Evolutionary conservation across 305 asterid species (phyloP).

Genomic region (Plantago coronopus): DNA sequence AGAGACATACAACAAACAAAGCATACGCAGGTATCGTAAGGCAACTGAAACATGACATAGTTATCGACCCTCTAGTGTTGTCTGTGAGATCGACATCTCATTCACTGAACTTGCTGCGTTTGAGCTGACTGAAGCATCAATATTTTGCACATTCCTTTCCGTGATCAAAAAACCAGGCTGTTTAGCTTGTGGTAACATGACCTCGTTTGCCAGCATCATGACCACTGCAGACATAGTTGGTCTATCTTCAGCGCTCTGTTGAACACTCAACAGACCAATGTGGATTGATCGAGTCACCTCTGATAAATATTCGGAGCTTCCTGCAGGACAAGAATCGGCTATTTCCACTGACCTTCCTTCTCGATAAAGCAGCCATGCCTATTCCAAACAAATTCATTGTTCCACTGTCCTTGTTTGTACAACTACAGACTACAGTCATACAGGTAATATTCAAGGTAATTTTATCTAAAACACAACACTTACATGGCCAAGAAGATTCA

Average conservation of each 20-base stretch:
- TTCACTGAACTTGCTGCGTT: conserved; percentile 25
- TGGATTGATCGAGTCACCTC: conserved; percentile 30
- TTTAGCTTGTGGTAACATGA: conserved; percentile 1
- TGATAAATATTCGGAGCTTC: conserved; percentile 4
- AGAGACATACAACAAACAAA: no score
- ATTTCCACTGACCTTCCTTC: conserved; percentile 34
- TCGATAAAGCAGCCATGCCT: conserved; percentile 41
- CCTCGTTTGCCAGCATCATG: conserved; percentile 1
- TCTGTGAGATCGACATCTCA: conserved; percentile 28
- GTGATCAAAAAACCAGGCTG: conserved; percentile 11
- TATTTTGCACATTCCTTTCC: conserved; percentile 18
- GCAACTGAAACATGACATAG: not conserved
- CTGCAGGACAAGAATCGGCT: conserved; percentile 18
- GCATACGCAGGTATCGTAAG: not conserved
- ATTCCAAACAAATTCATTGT: not conserved
- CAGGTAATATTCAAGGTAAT: no score
- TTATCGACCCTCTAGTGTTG: conserved; percentile 26
- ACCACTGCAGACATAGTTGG: conserved; percentile 25
- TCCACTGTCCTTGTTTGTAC: not conserved
- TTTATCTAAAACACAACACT: not conserved
- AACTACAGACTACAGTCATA: no score
- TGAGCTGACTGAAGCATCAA: conserved; percentile 21
- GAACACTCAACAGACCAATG: conserved; percentile 45
- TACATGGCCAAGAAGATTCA: conserved; percentile 24
- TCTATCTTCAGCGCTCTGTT: conserved; percentile 40